phyloP scores from a whole-genome alignment of 495 filamentous ascomycete genomes.

The Aspergillus ostianus region DNA sequence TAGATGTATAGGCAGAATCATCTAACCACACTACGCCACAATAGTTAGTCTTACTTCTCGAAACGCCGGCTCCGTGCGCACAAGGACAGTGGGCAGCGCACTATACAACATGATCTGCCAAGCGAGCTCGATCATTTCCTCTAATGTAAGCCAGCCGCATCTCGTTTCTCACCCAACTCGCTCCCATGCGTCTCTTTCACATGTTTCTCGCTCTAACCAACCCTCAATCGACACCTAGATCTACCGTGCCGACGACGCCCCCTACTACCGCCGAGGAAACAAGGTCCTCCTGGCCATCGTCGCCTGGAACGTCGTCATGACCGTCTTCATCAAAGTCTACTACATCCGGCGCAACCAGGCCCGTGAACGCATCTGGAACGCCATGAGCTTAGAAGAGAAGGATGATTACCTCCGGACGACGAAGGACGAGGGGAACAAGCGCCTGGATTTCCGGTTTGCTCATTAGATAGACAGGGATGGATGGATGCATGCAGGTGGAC shows the following conservation, averaged over 20 bases:
- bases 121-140: slow-evolving; percentile 11
- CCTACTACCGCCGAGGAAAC: slow-evolving; percentile 21
- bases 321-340: slow-evolving; percentile 28
- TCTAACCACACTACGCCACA: neutral
- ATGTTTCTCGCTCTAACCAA: too few species aligned
- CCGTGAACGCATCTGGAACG: slow-evolving; percentile 12
- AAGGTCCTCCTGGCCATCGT: slow-evolving; percentile 15
- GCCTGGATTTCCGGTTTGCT: slow-evolving; percentile 32
- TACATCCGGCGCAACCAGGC: slow-evolving; percentile 32
- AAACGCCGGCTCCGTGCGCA: slow-evolving; percentile 34
- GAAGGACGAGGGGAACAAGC: slow-evolving; percentile 32
- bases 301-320: slow-evolving; percentile 14
- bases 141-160: slow-evolving; percentile 10
- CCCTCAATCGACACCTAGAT: slow-evolving; percentile 1
- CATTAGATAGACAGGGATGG: slow-evolving; percentile 14
- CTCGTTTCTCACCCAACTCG: neutral
- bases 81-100: slow-evolving; percentile 30
- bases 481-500: neutral
- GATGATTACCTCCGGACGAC: slow-evolving; percentile 17
- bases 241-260: slow-evolving; percentile 13
- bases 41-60: slow-evolving; percentile 25
- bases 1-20: neutral
- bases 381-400: slow-evolving; percentile 17
- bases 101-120: slow-evolving; percentile 21
- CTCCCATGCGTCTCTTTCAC: neutral